Evolutionary conservation across 164 flowering plant species (phyloP), one percentile per base, ranked within the genome.

Genomic region (Amborella trichopoda): DNA sequence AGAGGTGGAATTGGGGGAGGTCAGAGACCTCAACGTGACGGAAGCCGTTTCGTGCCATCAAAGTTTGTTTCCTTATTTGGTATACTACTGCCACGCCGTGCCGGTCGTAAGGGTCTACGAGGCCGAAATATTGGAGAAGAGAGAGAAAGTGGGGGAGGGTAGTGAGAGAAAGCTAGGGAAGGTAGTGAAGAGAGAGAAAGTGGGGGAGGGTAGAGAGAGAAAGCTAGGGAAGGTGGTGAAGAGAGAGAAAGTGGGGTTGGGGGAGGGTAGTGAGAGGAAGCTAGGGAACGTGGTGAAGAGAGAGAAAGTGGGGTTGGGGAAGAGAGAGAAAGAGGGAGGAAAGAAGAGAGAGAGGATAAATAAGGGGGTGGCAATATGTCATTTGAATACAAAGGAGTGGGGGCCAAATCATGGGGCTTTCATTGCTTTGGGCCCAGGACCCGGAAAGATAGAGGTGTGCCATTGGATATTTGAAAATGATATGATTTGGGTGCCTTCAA

Each of bases 21-120:
- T 90, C 30, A 75, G 38, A 39, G 81, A 76, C 4, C 64, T 90
- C 64, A 76, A 83, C 60, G 70, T 81, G 49, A 85, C 95, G 0
- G 51, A 60, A 46, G 72, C 94, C 1, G 90, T 83, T 3, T 85
- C 97, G 2, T 85, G 95, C 42, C 97, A 89, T 49, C 95, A 85
- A 56, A 83, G 83, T 34, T 41, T 89, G 70, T 85, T 65, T 61
- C 95, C 95, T 5, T 85, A 70, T 57, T 10, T 85, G 56, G 63
- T 89, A 22, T 89, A 89, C 43, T 89, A 83, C 40, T 89, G 97
- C 37, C 97, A 89, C 59, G 71, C 94, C 1, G 97, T 89, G 9
- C 97, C 97, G 2, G 68, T 73, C 27, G 95, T 85, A 9, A 56
- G 83, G 39, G 86, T 83, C 0, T 89, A 89, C 36, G 88, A 72